Conservation (phyloP, 1,284 basidiomycete species). For the Mrakiaceae sp. region DNA sequence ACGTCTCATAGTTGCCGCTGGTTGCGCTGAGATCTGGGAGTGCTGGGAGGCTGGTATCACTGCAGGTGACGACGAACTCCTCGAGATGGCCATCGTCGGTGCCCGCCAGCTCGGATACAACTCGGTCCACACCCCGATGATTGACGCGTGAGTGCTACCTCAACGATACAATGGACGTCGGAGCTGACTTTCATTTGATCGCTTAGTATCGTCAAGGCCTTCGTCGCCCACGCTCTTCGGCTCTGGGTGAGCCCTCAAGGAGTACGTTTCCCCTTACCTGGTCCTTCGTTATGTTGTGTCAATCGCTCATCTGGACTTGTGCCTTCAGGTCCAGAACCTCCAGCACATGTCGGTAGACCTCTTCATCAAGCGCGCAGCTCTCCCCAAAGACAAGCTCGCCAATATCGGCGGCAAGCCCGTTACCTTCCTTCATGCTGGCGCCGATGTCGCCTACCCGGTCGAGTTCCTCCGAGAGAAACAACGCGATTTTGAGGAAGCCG, state of each 20-base stretch:
- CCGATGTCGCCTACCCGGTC: slow-evolving; percentile 9
- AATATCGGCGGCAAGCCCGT: slow-evolving; percentile 2
- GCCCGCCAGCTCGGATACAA: slow-evolving; percentile 1
- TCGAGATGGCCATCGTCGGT: background rate
- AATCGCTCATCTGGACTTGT: background rate
- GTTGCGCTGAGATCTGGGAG: slow-evolving; percentile 15
- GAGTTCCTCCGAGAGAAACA: slow-evolving; percentile 11
- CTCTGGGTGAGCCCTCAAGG: background rate
- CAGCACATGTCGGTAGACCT: slow-evolving; percentile 9
- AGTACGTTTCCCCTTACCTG: background rate
- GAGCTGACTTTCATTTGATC: background rate
- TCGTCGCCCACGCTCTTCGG: background rate
- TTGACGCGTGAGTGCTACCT: background rate
- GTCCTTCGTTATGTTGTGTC: background rate
- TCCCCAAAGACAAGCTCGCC: slow-evolving; percentile 4
- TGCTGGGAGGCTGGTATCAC: slow-evolving; percentile 7
- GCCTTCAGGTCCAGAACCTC: background rate
- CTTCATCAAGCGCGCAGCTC: slow-evolving; percentile 8
- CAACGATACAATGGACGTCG: background rate
- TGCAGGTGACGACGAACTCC: background rate
- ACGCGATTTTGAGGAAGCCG: slow-evolving; percentile 10
- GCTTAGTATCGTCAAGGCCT: background rate
- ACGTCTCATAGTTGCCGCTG: slow-evolving; percentile 1
- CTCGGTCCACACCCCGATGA: background rate
- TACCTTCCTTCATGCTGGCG: slow-evolving; percentile 3